phyloP scores from a whole-genome alignment of 768 basidiomycete species.

The Boletus eberwhitei region DNA sequence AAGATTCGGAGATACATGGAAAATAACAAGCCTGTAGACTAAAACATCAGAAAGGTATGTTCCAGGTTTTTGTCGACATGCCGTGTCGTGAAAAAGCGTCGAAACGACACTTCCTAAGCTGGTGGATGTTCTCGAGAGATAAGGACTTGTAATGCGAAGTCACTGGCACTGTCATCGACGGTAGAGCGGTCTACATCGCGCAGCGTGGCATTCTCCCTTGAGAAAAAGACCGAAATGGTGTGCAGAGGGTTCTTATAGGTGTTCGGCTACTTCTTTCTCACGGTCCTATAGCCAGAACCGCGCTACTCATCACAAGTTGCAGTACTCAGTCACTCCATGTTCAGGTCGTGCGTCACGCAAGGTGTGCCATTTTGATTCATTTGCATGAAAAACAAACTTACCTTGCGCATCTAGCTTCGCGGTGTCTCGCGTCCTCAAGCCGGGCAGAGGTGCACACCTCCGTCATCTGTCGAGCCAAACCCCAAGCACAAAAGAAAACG shows the following conservation, averaged over 20 bases:
- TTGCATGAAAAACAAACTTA: not conserved
- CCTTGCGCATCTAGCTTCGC: constrained; percentile 28
- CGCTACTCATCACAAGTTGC: not conserved
- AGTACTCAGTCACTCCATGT: constrained; percentile 19
- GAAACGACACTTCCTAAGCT: constrained; percentile 68
- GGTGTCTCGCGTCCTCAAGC: constrained; percentile 41
- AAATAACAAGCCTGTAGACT: not conserved
- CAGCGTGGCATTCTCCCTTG: constrained; percentile 64
- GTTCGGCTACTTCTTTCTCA: constrained; percentile 34
- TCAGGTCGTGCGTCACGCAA: constrained; percentile 23
- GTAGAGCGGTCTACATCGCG: constrained; percentile 49
- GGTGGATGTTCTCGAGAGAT: constrained; percentile 50
- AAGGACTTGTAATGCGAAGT: constrained; percentile 47
- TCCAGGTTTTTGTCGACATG: constrained; percentile 61
- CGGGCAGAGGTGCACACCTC: constrained; percentile 49
- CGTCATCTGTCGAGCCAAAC: constrained; percentile 36
- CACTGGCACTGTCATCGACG: constrained; percentile 66
- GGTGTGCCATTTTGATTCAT: constrained; percentile 5
- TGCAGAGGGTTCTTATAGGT: constrained; percentile 21
- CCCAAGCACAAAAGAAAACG: constrained; percentile 38
- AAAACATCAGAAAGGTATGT: constrained; percentile 33
- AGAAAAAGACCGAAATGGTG: constrained; percentile 12
- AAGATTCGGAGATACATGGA: not conserved
- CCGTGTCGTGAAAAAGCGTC: constrained; percentile 49
- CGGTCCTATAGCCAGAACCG: constrained; percentile 19